Base-by-base conservation (phyloP, 768 basidiomycete species). In the Podaxis rugospora region DNA sequence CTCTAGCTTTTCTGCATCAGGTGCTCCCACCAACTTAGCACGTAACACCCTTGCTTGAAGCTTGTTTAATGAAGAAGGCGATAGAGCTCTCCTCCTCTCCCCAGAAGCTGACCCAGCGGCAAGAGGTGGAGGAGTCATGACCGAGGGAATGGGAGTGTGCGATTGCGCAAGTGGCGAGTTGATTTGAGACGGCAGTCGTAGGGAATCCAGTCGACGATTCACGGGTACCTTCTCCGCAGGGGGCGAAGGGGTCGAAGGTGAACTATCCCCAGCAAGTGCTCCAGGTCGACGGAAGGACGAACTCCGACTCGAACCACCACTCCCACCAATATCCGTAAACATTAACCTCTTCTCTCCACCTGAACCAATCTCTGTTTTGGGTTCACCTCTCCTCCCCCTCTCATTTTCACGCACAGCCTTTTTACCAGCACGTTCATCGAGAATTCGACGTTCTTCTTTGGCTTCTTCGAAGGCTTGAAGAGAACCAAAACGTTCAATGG, bases 41-140 rank as follows among this genome's bases (percentile, higher is more conserved):
- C 93, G 87, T 7, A 99, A 76, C 1, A 97, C 95, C 66, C 89
- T 89, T 3, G 96, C 96, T 72, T 99, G 96, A 1, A 99, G 74
- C 68, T 87, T 90, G 72, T 99, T 98, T 50, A 98, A 76, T 14
- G 90, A 91, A 1, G 89, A 88, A 2, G 88, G 87, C 0, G 90
- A 90, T 58, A 91, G 68, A 0, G 80, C 80, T 4, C 87, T 79
- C 1, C 71, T 56, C 25, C 70, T 76, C 7, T 75, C 70, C 32
- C 70, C 68, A 62, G 69, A 69, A 37, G 66, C 70, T 7, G 75
- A 71, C 36, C 70, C 68, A 62, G 69, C 69, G 35, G 65, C 70
- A 28, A 62, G 56, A 7, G 71, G 63, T 11, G 83, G 79, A 1
- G 95, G 95, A 0, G 93, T 90, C 82, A 98, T 87, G 5, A 95